Evolutionary conservation across 1,284 basidiomycete species (phyloP).

Genomic region (Microbotryum silenes-acaulis): DNA sequence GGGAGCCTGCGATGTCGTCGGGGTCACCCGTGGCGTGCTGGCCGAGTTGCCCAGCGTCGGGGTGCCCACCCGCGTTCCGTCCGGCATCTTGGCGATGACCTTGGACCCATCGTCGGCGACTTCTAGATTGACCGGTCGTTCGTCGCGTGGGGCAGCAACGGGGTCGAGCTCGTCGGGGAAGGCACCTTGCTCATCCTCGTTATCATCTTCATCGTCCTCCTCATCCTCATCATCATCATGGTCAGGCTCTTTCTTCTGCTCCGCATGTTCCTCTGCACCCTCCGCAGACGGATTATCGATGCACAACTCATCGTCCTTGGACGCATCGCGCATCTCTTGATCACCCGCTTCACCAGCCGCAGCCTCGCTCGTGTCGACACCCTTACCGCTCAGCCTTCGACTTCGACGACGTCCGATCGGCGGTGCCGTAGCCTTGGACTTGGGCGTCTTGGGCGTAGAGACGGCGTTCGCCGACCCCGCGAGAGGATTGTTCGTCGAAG

Average conservation of each 20-base stretch:
- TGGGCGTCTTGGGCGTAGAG: conserved; percentile 3
- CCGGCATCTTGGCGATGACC: conserved; percentile 89
- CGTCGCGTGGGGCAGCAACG: conserved; percentile 52
- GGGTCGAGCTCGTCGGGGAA: conserved; percentile 53
- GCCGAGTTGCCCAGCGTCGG: conserved; percentile 50
- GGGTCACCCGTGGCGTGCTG: not conserved
- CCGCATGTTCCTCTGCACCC: conserved; percentile 22
- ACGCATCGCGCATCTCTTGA: conserved; percentile 16
- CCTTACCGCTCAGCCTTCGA: conserved; percentile 69
- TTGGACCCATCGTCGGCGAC: conserved; percentile 81
- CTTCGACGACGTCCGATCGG: conserved; percentile 58
- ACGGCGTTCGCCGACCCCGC: conserved; percentile 38
- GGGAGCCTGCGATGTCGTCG: conserved; percentile 16
- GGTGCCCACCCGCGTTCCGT: conserved; percentile 86
- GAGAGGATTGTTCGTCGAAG: conserved; percentile 29
- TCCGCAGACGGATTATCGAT: conserved; percentile 5
- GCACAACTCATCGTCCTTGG: conserved; percentile 25
- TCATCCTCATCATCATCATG: conserved; percentile 56
- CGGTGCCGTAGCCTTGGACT: conserved; percentile 18
- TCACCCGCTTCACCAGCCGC: conserved; percentile 35
- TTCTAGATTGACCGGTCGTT: conserved; percentile 65
- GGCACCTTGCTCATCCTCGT: conserved; percentile 56
- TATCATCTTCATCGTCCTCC: conserved; percentile 65
- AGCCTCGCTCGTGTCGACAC: conserved; percentile 40
- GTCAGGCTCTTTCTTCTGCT: conserved; percentile 30